Conservation (phyloP, 208 protist species). For the Leishmania turanica region DNA sequence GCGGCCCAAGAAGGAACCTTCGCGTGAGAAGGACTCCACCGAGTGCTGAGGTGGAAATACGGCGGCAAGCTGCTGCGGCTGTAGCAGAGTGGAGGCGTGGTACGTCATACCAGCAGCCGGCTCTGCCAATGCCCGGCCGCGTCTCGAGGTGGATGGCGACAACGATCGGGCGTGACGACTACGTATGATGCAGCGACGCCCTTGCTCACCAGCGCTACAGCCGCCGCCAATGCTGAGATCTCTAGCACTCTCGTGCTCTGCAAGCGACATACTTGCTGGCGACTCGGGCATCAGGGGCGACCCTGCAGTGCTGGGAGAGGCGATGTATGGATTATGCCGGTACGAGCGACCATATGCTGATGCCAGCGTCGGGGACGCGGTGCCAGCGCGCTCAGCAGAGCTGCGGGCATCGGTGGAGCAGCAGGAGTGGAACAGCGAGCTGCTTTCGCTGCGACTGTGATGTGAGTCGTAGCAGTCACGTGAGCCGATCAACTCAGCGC, state of each 20-base stretch:
- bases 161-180: neutral
- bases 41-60: constrained; percentile 4
- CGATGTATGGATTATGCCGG: constrained; percentile 31
- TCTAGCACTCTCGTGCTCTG: neutral
- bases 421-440: constrained; percentile 4
- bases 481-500: neutral
- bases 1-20: neutral
- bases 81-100: neutral
- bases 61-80: neutral
- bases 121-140: neutral
- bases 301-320: constrained; percentile 7
- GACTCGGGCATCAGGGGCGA: constrained; percentile 3
- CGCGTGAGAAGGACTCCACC: constrained; percentile 8
- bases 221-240: neutral
- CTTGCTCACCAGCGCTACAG: neutral
- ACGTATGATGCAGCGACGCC: constrained; percentile 1
- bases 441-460: constrained; percentile 16
- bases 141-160: neutral
- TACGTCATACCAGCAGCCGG: neutral
- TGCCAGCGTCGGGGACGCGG: neutral
- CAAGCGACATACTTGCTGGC: constrained; percentile 1
- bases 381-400: neutral
- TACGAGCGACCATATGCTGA: constrained; percentile 8
- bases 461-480: neutral
- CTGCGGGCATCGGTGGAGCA: constrained; percentile 3